Evolutionary conservation across 2,329 filamentous ascomycete genomes (phyloP).

Genomic region (Calonectria honghensis): DNA sequence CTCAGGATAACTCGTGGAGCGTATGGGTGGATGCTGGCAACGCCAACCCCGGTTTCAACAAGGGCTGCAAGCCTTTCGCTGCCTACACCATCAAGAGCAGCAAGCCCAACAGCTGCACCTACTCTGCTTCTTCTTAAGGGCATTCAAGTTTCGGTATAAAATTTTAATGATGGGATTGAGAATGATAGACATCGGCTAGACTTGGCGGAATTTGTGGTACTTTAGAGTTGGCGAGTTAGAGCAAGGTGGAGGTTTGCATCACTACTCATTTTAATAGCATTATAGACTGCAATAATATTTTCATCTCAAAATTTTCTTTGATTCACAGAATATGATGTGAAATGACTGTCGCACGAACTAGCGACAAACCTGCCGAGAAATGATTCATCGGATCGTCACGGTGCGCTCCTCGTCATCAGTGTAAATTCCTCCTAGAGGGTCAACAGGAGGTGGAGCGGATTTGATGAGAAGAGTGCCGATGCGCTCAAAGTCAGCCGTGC

Average conservation of each 20-base stretch:
- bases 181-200: background rate
- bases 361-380: background rate
- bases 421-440: background rate
- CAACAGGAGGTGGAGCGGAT: background rate
- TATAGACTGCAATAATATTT: background rate
- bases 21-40: slow-evolving; percentile 61
- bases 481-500: background rate
- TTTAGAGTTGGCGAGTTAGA: background rate
- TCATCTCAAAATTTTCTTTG: background rate
- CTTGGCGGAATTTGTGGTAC: background rate
- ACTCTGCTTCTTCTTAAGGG: slow-evolving; percentile 50
- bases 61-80: slow-evolving; percentile 61
- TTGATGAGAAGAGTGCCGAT: background rate
- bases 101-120: slow-evolving; percentile 62
- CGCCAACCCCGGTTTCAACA: slow-evolving; percentile 60
- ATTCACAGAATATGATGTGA: background rate
- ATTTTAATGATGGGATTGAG: too few relatives aligned
- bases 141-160: too few relatives aligned
- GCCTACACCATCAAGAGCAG: slow-evolving; percentile 55
- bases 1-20: slow-evolving; percentile 62
- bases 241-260: background rate
- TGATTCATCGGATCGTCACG: background rate
- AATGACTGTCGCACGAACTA: background rate
- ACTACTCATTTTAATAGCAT: background rate
- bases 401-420: background rate